Percentiles rank a stretch among this genome's conserved stretches.
These are phyloP conservation scores for Monsonia emarginata DNA, from an alignment of 441 rosid species.

Conservation along the genomic window DNA sequence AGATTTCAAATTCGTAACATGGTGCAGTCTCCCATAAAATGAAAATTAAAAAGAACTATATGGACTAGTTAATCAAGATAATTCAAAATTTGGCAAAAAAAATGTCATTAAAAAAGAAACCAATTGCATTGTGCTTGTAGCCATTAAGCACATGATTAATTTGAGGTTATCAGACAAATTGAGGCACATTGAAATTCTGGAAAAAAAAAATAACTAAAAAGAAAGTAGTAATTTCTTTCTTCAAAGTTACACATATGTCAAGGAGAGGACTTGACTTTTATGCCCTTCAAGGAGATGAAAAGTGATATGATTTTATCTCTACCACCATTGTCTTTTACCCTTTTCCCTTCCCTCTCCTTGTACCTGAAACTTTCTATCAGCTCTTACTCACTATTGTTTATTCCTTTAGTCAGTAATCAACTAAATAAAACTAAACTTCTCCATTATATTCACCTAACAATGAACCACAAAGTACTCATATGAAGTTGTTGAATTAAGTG, in stretches of 20 bases:
- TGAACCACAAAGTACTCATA: background rate
- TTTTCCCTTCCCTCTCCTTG: conserved; percentile 6
- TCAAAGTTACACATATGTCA: conserved; percentile 18
- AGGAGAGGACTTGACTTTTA: conserved; percentile 15
- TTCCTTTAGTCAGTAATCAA: background rate
- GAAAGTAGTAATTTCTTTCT: background rate
- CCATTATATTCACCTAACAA: background rate
- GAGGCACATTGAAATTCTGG: background rate
- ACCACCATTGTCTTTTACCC: conserved; percentile 8
- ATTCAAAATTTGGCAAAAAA: too few relatives aligned
- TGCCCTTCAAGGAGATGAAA: conserved; percentile 20
- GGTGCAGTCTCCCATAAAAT: too few relatives aligned
- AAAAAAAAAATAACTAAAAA: too few relatives aligned
- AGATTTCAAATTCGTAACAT: too few relatives aligned
- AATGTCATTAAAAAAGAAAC: background rate
- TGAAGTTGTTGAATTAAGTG: background rate
- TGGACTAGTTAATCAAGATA: too few relatives aligned
- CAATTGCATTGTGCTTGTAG: background rate
- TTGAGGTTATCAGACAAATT: background rate
- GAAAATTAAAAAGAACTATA: too few relatives aligned
- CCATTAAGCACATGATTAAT: background rate
- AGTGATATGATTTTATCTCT: conserved; percentile 17
- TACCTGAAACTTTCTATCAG: conserved; percentile 14
- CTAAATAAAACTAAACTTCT: background rate
- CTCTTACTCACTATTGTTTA: background rate